Conservation (phyloP, 768 basidiomycete genomes). For the Kwoniella botswanensis region DNA sequence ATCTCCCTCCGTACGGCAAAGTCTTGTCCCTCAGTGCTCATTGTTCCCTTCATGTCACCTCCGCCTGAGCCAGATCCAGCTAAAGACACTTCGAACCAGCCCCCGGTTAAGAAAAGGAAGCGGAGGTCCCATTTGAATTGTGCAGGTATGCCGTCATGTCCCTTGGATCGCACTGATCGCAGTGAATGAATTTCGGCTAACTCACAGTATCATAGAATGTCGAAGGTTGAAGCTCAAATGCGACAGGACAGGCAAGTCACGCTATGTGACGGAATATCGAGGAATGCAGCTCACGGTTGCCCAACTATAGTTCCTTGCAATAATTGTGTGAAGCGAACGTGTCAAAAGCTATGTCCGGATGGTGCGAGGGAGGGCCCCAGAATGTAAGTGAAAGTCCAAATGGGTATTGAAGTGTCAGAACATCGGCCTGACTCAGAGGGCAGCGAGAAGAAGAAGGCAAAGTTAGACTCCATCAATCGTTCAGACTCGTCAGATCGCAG, state of each 20-base stretch:
- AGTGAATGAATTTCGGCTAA: neutral
- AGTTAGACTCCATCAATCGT: neutral
- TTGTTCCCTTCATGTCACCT: too few relatives aligned
- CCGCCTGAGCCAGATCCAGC: too few relatives aligned
- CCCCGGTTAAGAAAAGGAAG: conserved; percentile 13
- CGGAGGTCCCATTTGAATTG: conserved; percentile 24
- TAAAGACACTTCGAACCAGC: neutral
- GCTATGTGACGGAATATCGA: neutral
- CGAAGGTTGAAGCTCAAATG: conserved; percentile 31
- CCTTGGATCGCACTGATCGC: neutral
- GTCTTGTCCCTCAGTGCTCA: too few relatives aligned
- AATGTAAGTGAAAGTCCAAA: conserved; percentile 7
- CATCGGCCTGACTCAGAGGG: neutral
- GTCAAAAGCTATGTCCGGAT: conserved; percentile 28
- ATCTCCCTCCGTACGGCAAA: too few relatives aligned
- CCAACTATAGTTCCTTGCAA: conserved; percentile 22
- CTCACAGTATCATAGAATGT: conserved; percentile 15
- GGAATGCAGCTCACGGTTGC: too few relatives aligned
- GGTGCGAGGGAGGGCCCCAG: conserved; percentile 20
- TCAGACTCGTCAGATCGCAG: neutral
- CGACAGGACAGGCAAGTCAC: conserved; percentile 26
- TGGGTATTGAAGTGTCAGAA: neutral
- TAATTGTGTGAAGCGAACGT: conserved; percentile 27
- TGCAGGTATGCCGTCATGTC: conserved; percentile 15
- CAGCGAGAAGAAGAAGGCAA: conserved; percentile 5